Base-by-base conservation (phyloP, 331 rosid genomes). In the Quercus phellos region DNA sequence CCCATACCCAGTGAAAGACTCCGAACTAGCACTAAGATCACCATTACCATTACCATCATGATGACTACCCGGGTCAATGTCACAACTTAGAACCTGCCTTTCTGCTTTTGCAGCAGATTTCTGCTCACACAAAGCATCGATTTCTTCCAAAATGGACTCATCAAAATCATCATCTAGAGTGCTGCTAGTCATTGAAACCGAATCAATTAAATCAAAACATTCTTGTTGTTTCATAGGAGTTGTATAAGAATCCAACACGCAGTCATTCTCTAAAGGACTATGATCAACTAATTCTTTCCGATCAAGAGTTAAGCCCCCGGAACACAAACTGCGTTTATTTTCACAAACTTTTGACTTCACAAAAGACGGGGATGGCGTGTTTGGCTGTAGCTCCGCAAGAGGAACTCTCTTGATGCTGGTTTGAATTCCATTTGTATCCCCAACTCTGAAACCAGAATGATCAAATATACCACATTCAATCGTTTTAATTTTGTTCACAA, bases 111-210 rank as follows among this genome's bases (percentile, higher is more conserved):
- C 78, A 1, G 84, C 84, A 3, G 92, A 81, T 81, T 85, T 89
- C 90, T 81, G 87, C 87, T 79, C 80, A 38, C 90, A 87, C 73
- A 94, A 72, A 46, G 84, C 77, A 74, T 92, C 97, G 64, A 94
- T 94, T 74, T 88, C 88, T 64, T 87, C 92, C 50, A 92, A 85
- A 81, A 84, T 11, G 6, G 90, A 82, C 56, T 89, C 95, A 76
- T 94, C 95, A 34, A 94, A 87, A 60, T 86, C 94, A 73, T 86
- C 93, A 38, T 84, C 91, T 0, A 89, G 64, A 75, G 83, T 51
- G 4, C 89, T 51, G 4, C 89, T 77, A 27, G 81, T 35, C 13
- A 50, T 66, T 0, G 75, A 77, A 74, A 88, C 84, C 46, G 81
- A 87, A 75, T 77, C 84, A 64, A 75, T 38, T 38, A 74, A 29